These are phyloP conservation scores for Nepenthes gracilis DNA, from an alignment of 148 eudicot species.

Conservation along the genomic window DNA sequence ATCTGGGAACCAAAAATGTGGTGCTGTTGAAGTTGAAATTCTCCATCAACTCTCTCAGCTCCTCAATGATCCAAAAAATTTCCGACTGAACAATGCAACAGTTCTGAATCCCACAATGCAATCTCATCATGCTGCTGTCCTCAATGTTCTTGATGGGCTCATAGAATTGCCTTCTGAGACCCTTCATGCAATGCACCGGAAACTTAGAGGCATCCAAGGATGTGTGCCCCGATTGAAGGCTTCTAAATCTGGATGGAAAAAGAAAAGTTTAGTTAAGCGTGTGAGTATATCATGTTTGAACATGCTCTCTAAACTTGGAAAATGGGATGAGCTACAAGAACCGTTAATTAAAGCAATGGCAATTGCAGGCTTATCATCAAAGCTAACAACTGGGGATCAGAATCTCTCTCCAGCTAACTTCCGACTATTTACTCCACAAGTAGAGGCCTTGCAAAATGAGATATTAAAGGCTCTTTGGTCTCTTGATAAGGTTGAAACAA, in stretches of 20 bases:
- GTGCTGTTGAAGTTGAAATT: constrained; percentile 7
- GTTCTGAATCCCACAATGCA: constrained; percentile 15
- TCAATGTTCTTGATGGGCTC: constrained; percentile 39
- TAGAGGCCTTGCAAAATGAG: constrained; percentile 40
- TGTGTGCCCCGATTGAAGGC: constrained; percentile 25
- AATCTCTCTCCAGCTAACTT: constrained; percentile 18
- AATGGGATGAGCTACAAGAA: constrained; percentile 33
- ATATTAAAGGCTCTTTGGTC: constrained; percentile 49
- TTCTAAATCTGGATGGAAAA: constrained; percentile 21
- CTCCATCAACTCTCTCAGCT: constrained; percentile 21
- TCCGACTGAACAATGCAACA: constrained; percentile 12
- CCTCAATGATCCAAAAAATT: constrained; percentile 36
- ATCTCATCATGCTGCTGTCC: constrained; percentile 31
- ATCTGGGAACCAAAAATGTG: constrained; percentile 8
- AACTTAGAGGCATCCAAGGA: constrained; percentile 36
- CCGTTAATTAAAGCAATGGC: constrained; percentile 58
- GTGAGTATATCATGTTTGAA: constrained; percentile 21
- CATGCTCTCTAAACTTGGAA: constrained; percentile 36
- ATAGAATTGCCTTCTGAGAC: constrained; percentile 28
- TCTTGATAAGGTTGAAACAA: constrained; percentile 26
- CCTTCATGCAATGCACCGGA: constrained; percentile 54
- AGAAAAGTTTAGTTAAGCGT: constrained; percentile 12
- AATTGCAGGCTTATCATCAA: constrained; percentile 40
- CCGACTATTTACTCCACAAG: constrained; percentile 28
- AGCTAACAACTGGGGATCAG: constrained; percentile 16